phyloP scores from a whole-genome alignment of 176 grass and related monocot genomes.

The Urochloa ruziziensis region DNA sequence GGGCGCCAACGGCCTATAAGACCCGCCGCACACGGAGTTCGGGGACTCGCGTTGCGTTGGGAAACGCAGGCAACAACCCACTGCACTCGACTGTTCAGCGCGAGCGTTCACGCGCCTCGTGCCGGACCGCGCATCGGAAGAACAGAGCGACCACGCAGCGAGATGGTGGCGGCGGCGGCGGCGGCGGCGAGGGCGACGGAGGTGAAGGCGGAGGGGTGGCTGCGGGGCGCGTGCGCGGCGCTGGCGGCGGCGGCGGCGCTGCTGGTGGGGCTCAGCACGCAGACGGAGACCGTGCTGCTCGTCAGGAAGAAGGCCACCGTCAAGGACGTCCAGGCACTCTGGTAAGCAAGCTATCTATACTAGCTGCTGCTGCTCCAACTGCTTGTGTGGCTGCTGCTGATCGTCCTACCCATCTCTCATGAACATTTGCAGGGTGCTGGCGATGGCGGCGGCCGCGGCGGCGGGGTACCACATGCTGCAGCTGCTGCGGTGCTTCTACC shows the following conservation, averaged over 20 bases:
- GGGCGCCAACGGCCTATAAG: no score
- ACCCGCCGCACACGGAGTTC: no score
- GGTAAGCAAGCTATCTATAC: conserved; percentile 28
- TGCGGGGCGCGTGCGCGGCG: conserved; percentile 47
- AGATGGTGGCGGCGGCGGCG: background rate
- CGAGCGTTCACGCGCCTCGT: no score
- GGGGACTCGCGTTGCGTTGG: no score
- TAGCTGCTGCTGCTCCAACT: background rate
- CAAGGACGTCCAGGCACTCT: conserved; percentile 73
- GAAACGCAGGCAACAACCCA: no score
- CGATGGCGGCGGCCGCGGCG: conserved; percentile 34
- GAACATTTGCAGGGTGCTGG: conserved; percentile 49
- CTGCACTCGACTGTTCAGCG: background rate
- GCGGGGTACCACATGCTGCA: conserved; percentile 84
- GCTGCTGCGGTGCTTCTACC: conserved; percentile 61
- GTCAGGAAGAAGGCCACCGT: conserved; percentile 55
- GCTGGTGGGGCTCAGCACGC: conserved; percentile 58
- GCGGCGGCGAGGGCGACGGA: conserved; percentile 11
- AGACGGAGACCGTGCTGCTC: conserved; percentile 75
- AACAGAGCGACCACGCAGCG: background rate
- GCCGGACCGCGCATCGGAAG: no score
- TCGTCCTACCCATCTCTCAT: no score
- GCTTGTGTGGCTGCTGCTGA: no score
- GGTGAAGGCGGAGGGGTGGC: conserved; percentile 49
- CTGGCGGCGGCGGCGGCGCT: conserved; percentile 60